phyloP scores from a whole-genome alignment of 108 stramenopile species.

The Cyclotella baltica region DNA sequence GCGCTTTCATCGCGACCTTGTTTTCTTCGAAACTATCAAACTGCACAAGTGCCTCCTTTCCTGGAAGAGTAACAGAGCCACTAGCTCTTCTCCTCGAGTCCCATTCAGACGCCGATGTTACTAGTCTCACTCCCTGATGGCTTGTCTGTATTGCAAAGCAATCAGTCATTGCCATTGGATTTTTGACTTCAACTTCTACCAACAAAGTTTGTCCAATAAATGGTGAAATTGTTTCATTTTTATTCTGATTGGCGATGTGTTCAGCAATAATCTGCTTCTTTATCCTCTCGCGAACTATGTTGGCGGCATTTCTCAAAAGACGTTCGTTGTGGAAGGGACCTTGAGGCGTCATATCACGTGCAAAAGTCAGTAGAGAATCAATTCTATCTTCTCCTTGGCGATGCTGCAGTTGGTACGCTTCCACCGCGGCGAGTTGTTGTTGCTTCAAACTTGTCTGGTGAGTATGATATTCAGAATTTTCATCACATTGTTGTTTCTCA shows the following conservation, averaged over 20 bases:
- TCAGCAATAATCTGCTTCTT: slow-evolving; percentile 12
- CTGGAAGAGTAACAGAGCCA: background rate
- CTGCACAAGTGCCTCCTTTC: background rate
- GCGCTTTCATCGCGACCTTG: slow-evolving; percentile 1
- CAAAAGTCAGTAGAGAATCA: slow-evolving; percentile 9
- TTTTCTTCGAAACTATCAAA: slow-evolving; percentile 6
- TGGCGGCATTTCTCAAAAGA: slow-evolving; percentile 16
- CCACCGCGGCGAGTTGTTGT: slow-evolving; percentile 19
- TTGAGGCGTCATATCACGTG: slow-evolving; percentile 14
- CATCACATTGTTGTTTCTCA: background rate
- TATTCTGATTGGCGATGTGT: slow-evolving; percentile 8
- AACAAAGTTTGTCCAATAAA: slow-evolving; percentile 15
- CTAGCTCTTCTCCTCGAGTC: background rate
- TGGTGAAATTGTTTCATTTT: background rate
- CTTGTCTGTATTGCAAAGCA: slow-evolving; percentile 10
- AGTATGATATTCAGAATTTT: background rate
- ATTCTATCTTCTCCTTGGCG: slow-evolving; percentile 3
- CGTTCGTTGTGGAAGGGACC: slow-evolving; percentile 9
- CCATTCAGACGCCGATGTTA: slow-evolving; percentile 13
- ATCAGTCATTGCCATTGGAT: slow-evolving; percentile 9
- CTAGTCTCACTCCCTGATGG: slow-evolving; percentile 1
- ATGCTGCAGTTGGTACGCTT: background rate
- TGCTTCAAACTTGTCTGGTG: background rate
- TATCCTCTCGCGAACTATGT: slow-evolving; percentile 24
- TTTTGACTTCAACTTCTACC: slow-evolving; percentile 11